phyloP scores from a whole-genome alignment of 805 yeast genomes.

The Wickerhamomyces bovis region DNA sequence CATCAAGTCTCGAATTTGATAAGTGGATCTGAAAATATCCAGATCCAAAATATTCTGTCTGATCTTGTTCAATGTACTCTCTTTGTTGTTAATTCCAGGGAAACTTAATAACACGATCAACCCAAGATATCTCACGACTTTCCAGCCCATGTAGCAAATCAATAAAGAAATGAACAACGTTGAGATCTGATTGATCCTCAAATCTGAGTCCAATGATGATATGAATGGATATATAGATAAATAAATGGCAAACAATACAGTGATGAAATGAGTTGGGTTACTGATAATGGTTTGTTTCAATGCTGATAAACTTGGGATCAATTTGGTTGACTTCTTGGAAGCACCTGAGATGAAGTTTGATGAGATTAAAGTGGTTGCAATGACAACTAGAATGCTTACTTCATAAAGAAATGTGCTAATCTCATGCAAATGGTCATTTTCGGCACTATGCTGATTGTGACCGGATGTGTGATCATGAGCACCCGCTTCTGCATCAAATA shows the following conservation, averaged over 20 bases:
- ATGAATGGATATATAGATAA: conserved; percentile 34
- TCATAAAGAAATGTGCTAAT: conserved; percentile 27
- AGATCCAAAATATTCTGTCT: conserved; percentile 39
- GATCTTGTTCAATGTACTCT: conserved; percentile 34
- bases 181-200: conserved; percentile 36
- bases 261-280: conserved; percentile 34
- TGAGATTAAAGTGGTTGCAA: conserved; percentile 29
- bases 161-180: conserved; percentile 39
- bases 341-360: conserved; percentile 17
- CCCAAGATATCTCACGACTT: conserved; percentile 44
- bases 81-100: conserved; percentile 39
- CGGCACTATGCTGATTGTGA: conserved; percentile 24
- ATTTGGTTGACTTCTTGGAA: conserved; percentile 1
- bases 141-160: conserved; percentile 46
- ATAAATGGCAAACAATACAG: conserved; percentile 36
- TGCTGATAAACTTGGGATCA: conserved; percentile 1
- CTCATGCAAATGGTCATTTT: conserved; percentile 6
- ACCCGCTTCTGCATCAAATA: conserved; percentile 22
- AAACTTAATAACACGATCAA: conserved; percentile 47
- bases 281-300: conserved; percentile 17
- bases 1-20: conserved; percentile 40
- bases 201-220: conserved; percentile 20
- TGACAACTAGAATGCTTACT: conserved; percentile 19
- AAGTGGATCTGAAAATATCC: conserved; percentile 47
- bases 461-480: conserved; percentile 11